Evolutionary conservation across 352 stramenopile species (phyloP).

Genomic region (Phytophthora multivora): DNA sequence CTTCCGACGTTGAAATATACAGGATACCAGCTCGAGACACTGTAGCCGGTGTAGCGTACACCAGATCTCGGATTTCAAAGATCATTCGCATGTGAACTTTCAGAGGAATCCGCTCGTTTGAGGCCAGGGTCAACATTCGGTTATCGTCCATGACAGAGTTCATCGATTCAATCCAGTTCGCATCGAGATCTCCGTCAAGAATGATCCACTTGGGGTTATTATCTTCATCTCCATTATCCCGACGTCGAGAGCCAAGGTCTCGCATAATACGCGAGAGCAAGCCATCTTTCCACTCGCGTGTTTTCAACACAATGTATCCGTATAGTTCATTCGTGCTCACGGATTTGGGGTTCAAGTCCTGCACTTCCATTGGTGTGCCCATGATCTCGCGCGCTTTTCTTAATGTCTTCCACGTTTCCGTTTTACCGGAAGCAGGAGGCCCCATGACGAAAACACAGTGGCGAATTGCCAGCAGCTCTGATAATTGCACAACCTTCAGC

Average conservation of each 20-base stretch:
- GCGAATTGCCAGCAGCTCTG: slow-evolving; percentile 94
- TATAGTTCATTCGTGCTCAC: slow-evolving; percentile 97
- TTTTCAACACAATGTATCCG: slow-evolving; percentile 95
- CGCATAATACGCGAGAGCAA: slow-evolving; percentile 96
- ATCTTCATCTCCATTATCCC: slow-evolving; percentile 89
- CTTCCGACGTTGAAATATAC: slow-evolving; percentile 95
- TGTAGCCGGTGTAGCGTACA: slow-evolving; percentile 95
- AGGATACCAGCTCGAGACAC: slow-evolving; percentile 95
- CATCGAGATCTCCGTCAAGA: slow-evolving; percentile 96
- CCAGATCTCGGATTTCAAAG: slow-evolving; percentile 96
- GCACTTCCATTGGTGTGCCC: slow-evolving; percentile 88
- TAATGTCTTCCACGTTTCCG: slow-evolving; percentile 95
- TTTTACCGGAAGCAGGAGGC: slow-evolving; percentile 93
- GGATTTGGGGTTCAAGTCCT: slow-evolving; percentile 96
- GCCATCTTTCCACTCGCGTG: slow-evolving; percentile 96
- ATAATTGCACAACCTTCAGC: slow-evolving; percentile 95
- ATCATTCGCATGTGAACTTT: slow-evolving; percentile 98
- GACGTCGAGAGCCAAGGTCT: slow-evolving; percentile 90
- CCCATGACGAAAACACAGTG: slow-evolving; percentile 98
- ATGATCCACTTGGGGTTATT: slow-evolving; percentile 98
- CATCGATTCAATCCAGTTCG: slow-evolving; percentile 98
- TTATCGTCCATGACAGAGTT: slow-evolving; percentile 98
- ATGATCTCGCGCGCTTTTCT: slow-evolving; percentile 88
- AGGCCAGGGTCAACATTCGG: slow-evolving; percentile 95
- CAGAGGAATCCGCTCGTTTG: slow-evolving; percentile 96